Evolutionary conservation across 2,329 filamentous ascomycete genomes (phyloP), one percentile per base, ranked within the genome.

Genomic region (Monilinia fructicola): DNA sequence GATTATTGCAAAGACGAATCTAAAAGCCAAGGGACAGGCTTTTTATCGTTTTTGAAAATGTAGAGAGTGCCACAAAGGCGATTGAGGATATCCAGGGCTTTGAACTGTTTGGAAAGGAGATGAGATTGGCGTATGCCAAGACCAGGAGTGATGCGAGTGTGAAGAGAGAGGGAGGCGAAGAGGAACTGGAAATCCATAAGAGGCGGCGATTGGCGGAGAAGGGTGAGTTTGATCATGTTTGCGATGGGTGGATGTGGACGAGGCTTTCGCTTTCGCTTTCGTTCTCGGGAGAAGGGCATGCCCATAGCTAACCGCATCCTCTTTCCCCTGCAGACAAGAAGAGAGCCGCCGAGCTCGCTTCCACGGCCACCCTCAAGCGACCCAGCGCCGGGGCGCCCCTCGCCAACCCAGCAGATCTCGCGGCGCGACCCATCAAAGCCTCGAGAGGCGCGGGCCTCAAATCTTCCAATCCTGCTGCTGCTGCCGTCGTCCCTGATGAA

Each of bases 21-120:
- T 98, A 40, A 93, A 91, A 77, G 91, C 92, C 54, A 97, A 96
- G 77, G 95, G 95, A 16, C 95, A 99, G 79, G 95, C 95, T 0
- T 99, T 99, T 99, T 76, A 81, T 99, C 60, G 93, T 98, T 55
- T 98, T 93, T 77, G 92, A 96, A 73, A 85, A 83, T 69, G 81
- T 89, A n/a, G 90, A 93, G 65, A 86, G 88, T n/a, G 93, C 93
- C 4, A 82, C 85, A 63, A 85, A 87, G 70, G 94, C 95, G 23
- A 90, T 97, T 69, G 91, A 96, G 62, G 92, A 96, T 73, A 84
- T 96, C 69, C 90, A 97, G 74, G 94, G 92, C 11, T 99, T 99
- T 78, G 91, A 96, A 73, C 81, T 99, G 5, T 96, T 96, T 74
- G 92, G 91, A 60, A 96, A 97, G 80, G 89, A 90, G 1, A 96